phyloP scores from a whole-genome alignment of 2,329 filamentous ascomycete genomes.

The Nakataea oryzae region DNA sequence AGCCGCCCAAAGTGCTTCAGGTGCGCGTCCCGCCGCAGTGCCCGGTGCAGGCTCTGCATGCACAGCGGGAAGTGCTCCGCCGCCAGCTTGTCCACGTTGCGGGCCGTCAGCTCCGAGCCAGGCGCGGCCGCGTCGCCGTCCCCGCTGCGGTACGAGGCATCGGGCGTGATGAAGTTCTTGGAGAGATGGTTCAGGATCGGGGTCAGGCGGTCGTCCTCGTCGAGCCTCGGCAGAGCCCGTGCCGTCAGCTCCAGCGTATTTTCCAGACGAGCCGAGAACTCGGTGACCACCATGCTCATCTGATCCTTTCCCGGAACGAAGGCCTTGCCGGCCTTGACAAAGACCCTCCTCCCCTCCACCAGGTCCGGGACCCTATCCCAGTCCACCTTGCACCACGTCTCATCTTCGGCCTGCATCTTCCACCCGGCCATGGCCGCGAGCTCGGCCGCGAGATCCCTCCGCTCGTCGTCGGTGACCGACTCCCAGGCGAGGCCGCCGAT shows the following conservation, averaged over 20 bases:
- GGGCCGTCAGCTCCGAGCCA: slow-evolving; percentile 66
- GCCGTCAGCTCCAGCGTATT: slow-evolving; percentile 81
- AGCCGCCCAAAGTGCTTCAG: slow-evolving; percentile 88
- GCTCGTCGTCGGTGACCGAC: slow-evolving; percentile 69
- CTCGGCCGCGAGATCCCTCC: slow-evolving; percentile 47
- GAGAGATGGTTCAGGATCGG: slow-evolving; percentile 67
- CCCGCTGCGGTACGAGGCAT: slow-evolving; percentile 61
- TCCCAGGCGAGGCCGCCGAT: slow-evolving; percentile 81
- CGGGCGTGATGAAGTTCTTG: slow-evolving; percentile 89
- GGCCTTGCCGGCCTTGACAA: slow-evolving; percentile 72
- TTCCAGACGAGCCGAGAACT: slow-evolving; percentile 73
- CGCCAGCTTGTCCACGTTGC: slow-evolving; percentile 69
- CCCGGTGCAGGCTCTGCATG: slow-evolving; percentile 85
- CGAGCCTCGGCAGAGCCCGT: slow-evolving; percentile 80
- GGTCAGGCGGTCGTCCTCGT: slow-evolving; percentile 86
- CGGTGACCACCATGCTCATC: slow-evolving; percentile 76
- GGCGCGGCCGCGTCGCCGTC: slow-evolving; percentile 48
- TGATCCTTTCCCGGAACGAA: slow-evolving; percentile 86
- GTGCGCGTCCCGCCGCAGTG: slow-evolving; percentile 77
- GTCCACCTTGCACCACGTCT: slow-evolving; percentile 91
- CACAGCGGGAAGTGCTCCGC: slow-evolving; percentile 80
- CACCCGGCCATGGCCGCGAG: slow-evolving; percentile 38
- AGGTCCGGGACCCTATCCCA: slow-evolving; percentile 90
- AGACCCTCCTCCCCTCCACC: slow-evolving; percentile 68
- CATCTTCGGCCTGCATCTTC: slow-evolving; percentile 52